Conservation (phyloP, 139 green algal genomes). For the Micractinium conductrix region DNA sequence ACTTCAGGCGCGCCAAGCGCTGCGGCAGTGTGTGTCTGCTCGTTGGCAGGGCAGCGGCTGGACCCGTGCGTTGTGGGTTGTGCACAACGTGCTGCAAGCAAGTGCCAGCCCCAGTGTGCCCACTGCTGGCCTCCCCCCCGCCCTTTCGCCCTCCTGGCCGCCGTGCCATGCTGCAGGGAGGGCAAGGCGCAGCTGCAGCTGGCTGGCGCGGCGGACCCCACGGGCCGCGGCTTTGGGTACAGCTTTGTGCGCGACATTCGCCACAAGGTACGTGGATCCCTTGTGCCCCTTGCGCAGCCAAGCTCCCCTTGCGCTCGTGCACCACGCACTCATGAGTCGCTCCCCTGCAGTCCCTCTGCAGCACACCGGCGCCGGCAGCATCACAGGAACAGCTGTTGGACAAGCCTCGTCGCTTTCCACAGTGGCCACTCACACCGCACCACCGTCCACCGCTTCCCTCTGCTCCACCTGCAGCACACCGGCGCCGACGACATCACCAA, state of each 20-base stretch:
- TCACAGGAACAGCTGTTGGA: no score
- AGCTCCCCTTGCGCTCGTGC: no score
- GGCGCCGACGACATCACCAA: constrained; percentile 33
- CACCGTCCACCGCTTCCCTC: no score
- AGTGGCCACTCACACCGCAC: no score
- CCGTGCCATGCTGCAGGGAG: constrained; percentile 6
- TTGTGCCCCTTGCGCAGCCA: no score
- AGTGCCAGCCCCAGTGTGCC: not conserved
- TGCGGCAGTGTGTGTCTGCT: constrained; percentile 10
- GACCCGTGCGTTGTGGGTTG: not conserved
- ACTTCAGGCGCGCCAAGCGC: constrained; percentile 50
- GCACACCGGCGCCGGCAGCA: constrained; percentile 18
- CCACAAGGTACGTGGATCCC: constrained; percentile 20
- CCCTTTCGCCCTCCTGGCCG: no score
- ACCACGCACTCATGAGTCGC: no score
- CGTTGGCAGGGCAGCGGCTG: no score
- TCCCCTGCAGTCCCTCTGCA: not conserved
- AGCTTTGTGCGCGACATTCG: constrained; percentile 63
- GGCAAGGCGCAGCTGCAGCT: constrained; percentile 39
- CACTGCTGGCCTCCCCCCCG: not conserved
- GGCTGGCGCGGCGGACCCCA: constrained; percentile 72
- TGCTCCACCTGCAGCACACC: not conserved
- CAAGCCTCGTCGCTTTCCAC: no score
- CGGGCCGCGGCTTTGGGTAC: constrained; percentile 74
- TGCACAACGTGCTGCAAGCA: no score